A percentile compares a stretch with the other conserved stretches of the same genome.
Conservation (phyloP, 2,329 filamentous ascomycete genomes). For the Ascochyta koolunga region DNA sequence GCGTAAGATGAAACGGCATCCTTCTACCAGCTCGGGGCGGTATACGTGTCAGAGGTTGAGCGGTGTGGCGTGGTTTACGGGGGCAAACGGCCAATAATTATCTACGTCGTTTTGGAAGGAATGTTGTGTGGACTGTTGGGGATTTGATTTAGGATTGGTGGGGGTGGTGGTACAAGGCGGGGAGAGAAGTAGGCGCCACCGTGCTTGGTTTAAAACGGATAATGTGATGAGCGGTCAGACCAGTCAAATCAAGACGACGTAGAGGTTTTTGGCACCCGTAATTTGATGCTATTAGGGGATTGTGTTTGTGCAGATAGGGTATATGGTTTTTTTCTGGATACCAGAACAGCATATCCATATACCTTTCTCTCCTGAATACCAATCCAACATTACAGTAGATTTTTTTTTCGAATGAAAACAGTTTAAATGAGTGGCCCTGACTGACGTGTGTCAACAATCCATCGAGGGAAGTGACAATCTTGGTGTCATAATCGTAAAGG, state of each 20-base stretch:
- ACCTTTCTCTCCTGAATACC: too few species aligned
- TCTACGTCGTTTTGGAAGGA: too few species aligned
- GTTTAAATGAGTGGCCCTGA: slow-evolving; percentile 28
- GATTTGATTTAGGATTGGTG: background rate
- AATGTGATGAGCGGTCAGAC: background rate
- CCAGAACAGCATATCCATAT: background rate
- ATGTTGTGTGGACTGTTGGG: too few species aligned
- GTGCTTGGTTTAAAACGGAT: background rate
- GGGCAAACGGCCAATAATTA: too few species aligned
- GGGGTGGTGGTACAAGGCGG: background rate
- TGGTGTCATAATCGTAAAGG: background rate
- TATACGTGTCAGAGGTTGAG: background rate
- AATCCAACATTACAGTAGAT: background rate
- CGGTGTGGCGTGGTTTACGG: background rate
- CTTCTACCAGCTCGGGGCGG: background rate
- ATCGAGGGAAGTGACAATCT: background rate
- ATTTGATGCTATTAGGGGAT: background rate
- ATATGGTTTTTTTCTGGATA: background rate
- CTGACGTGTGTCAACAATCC: slow-evolving; percentile 19
- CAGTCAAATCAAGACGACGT: background rate
- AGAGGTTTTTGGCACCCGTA: background rate
- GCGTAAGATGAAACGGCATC: background rate
- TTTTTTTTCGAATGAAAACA: background rate
- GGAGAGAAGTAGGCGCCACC: too few species aligned
- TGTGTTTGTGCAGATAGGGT: background rate